These are phyloP conservation scores for Chlorophyllum brunneum DNA, from an alignment of 768 basidiomycete species.

Conservation along the genomic window DNA sequence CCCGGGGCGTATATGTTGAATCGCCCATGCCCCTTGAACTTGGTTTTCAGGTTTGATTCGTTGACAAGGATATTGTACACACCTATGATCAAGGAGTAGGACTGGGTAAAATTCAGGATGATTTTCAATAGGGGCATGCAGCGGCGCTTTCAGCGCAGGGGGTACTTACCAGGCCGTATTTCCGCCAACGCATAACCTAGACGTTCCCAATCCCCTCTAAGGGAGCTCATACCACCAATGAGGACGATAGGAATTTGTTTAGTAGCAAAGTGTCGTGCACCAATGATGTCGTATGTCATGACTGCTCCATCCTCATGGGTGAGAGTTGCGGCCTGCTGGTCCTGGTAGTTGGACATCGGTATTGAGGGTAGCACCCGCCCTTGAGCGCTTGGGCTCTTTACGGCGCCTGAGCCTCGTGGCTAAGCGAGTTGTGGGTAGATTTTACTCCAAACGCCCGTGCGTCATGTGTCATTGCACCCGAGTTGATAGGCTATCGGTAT, in stretches of 20 bases:
- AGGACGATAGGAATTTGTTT: conserved; percentile 34
- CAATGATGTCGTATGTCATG: conserved; percentile 38
- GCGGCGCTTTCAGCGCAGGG: not conserved
- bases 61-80: not conserved
- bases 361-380: not conserved
- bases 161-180: conserved; percentile 35
- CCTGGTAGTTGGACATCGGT: not conserved
- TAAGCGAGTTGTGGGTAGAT: too few relatives aligned
- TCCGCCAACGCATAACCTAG: conserved; percentile 30
- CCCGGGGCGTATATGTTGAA: conserved; percentile 28
- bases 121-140: not conserved
- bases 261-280: conserved; percentile 26
- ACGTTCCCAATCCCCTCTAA: conserved; percentile 37
- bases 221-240: conserved; percentile 36
- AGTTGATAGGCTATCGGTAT: too few relatives aligned
- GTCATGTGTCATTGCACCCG: too few relatives aligned
- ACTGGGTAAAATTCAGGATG: conserved; percentile 22
- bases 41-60: not conserved
- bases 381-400: too few relatives aligned
- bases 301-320: conserved; percentile 38
- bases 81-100: conserved; percentile 37
- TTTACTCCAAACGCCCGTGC: too few relatives aligned
- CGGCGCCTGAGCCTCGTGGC: too few relatives aligned
- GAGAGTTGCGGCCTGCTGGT: conserved; percentile 14
- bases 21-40: conserved; percentile 40